These are phyloP conservation scores for Septoria petroselini DNA, from an alignment of 2,329 filamentous ascomycete genomes.

Conservation along the genomic window DNA sequence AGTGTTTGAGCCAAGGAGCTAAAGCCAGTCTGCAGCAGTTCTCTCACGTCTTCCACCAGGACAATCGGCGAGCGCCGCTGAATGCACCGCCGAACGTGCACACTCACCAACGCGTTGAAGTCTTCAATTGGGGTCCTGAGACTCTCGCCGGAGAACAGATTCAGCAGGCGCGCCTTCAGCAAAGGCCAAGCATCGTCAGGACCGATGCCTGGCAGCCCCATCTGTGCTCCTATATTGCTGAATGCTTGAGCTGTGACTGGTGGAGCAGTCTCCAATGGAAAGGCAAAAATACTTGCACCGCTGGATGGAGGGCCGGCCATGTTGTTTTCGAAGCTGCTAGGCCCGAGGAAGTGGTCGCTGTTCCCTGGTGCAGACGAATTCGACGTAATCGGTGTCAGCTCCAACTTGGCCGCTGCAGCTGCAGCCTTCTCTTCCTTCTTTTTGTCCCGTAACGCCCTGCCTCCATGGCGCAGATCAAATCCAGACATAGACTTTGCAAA, in stretches of 20 bases:
- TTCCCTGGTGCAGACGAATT: constrained; percentile 32
- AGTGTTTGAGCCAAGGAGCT: constrained; percentile 80
- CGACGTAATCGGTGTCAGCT: constrained; percentile 33
- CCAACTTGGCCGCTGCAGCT: constrained; percentile 37
- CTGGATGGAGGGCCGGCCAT: constrained; percentile 32
- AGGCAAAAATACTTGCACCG: constrained; percentile 34
- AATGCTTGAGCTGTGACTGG: constrained; percentile 41
- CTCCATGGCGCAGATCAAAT: constrained; percentile 73
- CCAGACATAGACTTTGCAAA: constrained; percentile 83
- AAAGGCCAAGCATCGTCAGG: constrained; percentile 79
- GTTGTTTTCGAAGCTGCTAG: constrained; percentile 29
- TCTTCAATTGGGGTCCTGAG: constrained; percentile 77
- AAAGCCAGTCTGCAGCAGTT: constrained; percentile 78
- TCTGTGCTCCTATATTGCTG: constrained; percentile 45
- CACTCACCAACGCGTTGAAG: constrained; percentile 73
- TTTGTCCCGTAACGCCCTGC: constrained; percentile 73
- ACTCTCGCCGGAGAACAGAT: constrained; percentile 79
- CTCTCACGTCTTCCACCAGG: constrained; percentile 72
- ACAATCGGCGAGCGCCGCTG: constrained; percentile 67
- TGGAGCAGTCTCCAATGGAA: constrained; percentile 35
- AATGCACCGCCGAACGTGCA: constrained; percentile 75
- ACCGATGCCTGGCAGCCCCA: constrained; percentile 49
- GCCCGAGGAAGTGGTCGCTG: constrained; percentile 30
- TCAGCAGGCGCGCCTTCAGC: constrained; percentile 69
- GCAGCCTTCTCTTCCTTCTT: constrained; percentile 53